Conservation (phyloP, 1,139 yeast species). For the Wickerhamomyces sp. region DNA sequence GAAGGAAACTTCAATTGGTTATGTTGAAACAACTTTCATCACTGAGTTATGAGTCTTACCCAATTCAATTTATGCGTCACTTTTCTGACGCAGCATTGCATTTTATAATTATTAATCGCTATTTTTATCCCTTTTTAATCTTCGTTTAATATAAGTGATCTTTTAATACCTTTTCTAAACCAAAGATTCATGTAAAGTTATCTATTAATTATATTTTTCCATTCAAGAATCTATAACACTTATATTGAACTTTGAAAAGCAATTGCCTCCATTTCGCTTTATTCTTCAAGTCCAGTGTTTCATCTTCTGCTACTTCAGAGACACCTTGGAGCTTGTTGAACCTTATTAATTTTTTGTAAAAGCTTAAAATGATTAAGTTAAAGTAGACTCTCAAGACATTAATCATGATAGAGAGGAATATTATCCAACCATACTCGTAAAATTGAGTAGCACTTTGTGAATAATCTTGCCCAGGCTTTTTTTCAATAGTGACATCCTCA, state of each 20-base stretch:
- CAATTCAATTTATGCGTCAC: background rate
- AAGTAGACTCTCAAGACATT: slow-evolving; percentile 60
- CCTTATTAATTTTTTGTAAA: slow-evolving; percentile 44
- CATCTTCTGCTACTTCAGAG: slow-evolving; percentile 25
- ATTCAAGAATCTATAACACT: slow-evolving; percentile 15
- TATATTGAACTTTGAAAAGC: slow-evolving; percentile 27
- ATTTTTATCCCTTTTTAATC: background rate
- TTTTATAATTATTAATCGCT: too few relatives aligned
- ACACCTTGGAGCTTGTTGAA: slow-evolving; percentile 30
- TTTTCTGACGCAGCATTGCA: background rate
- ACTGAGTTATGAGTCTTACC: slow-evolving; percentile 30
- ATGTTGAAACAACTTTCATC: slow-evolving; percentile 81
- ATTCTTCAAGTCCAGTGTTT: slow-evolving; percentile 31
- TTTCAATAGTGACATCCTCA: slow-evolving; percentile 26
- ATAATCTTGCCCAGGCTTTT: slow-evolving; percentile 22
- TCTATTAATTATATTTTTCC: slow-evolving; percentile 6
- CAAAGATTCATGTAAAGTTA: too few relatives aligned
- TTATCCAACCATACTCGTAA: slow-evolving; percentile 68
- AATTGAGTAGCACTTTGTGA: slow-evolving; percentile 55
- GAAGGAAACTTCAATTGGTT: slow-evolving; percentile 64
- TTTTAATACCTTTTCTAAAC: background rate
- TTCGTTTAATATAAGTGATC: background rate
- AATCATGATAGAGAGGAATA: slow-evolving; percentile 50
- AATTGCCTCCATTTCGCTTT: slow-evolving; percentile 24
- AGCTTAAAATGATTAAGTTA: slow-evolving; percentile 54